These are phyloP conservation scores for Exophiala alcalophila DNA, from an alignment of 2,329 filamentous ascomycete species.

Conservation along the genomic window DNA sequence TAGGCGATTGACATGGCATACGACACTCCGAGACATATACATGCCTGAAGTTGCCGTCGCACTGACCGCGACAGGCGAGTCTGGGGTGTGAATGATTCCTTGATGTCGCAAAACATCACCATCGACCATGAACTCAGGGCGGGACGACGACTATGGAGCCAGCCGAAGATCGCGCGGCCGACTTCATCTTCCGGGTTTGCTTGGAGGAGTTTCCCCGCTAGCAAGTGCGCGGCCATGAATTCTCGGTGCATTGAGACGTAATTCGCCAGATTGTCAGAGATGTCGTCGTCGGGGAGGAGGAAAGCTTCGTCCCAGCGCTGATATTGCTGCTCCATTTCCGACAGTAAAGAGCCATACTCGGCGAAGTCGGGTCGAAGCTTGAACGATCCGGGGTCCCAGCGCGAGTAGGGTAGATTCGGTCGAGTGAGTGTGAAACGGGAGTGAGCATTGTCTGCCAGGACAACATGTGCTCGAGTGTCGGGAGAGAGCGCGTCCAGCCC, in stretches of 20 bases:
- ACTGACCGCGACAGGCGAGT: conserved; percentile 10
- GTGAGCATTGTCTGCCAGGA: conserved; percentile 6
- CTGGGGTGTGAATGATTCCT: conserved; percentile 4
- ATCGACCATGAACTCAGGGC: conserved; percentile 12
- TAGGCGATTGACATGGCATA: conserved; percentile 11
- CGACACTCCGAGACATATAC: conserved; percentile 8
- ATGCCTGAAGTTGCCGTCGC: conserved; percentile 12
- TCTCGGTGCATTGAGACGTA: conserved; percentile 13
- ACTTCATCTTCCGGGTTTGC: neutral
- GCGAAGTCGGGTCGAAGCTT: conserved; percentile 1
- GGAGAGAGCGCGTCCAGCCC: conserved; percentile 3
- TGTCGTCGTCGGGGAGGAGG: conserved; percentile 11
- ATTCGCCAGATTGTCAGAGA: conserved; percentile 5
- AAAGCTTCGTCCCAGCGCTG: conserved; percentile 14
- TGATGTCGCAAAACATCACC: conserved; percentile 10
- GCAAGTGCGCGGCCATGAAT: conserved; percentile 8
- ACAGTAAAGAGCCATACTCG: neutral
- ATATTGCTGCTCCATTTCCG: conserved; percentile 3
- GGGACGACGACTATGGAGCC: conserved; percentile 8
- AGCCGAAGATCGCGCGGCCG: conserved; percentile 1
- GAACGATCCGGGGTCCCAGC: conserved; percentile 10
- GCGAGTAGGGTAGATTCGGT: conserved; percentile 3
- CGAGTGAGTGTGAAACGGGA: conserved; percentile 8
- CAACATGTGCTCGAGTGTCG: conserved; percentile 1
- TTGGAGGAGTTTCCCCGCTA: neutral